Evolutionary conservation across 2,329 filamentous ascomycete species (phyloP).

Genomic region (Talaromyces rugulosus): DNA sequence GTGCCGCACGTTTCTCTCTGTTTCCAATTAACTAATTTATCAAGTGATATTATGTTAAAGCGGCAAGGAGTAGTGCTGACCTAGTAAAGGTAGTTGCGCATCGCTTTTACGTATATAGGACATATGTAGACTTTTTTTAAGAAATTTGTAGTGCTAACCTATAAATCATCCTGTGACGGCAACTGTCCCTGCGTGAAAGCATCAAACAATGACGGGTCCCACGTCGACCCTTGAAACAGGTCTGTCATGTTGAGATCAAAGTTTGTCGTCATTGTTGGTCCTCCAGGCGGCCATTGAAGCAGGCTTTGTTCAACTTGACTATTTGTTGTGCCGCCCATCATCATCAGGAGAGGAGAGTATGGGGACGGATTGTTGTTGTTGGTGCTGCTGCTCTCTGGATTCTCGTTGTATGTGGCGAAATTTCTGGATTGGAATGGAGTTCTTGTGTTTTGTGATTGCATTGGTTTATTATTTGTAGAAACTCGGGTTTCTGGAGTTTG

Average conservation of each 20-base stretch:
- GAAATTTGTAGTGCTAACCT: background rate
- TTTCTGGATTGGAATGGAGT: background rate
- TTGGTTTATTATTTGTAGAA: background rate
- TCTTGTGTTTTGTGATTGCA: background rate
- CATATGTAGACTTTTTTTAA: background rate
- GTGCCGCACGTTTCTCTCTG: too few relatives aligned
- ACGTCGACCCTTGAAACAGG: conserved; percentile 28
- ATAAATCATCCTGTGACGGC: conserved; percentile 16
- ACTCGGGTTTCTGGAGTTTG: background rate
- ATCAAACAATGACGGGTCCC: conserved; percentile 27
- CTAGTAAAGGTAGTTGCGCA: too few relatives aligned
- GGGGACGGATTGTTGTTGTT: background rate
- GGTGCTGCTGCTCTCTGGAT: background rate
- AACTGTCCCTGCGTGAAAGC: conserved; percentile 29
- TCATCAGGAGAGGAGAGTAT: conserved; percentile 9
- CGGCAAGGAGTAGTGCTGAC: too few relatives aligned
- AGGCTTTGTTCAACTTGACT: conserved; percentile 6
- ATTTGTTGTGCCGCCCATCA: conserved; percentile 6
- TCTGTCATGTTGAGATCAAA: conserved; percentile 30
- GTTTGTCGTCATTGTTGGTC: conserved; percentile 15
- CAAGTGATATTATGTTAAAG: too few relatives aligned
- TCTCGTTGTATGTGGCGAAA: background rate
- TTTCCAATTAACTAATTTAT: too few relatives aligned
- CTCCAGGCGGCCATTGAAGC: conserved; percentile 6
- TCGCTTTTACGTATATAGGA: background rate